Percentiles rank a stretch among this genome's conserved stretches.
Conservation (phyloP, 768 basidiomycete genomes). For the Mycena sanguinolenta region DNA sequence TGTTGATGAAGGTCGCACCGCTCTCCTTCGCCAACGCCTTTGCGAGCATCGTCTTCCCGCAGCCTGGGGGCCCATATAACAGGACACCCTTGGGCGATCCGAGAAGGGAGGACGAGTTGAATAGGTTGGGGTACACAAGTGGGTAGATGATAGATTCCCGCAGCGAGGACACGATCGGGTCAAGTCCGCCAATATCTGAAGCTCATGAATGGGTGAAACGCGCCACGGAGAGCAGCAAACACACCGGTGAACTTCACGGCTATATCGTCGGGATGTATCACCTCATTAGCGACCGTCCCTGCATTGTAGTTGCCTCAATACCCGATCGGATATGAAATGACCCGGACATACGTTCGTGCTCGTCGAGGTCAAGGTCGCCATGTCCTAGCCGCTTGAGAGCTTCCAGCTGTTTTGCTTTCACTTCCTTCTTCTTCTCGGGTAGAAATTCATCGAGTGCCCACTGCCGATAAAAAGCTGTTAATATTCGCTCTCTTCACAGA, state of each 20-base stretch:
- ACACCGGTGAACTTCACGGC: conserved; percentile 78
- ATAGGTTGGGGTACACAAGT: conserved; percentile 90
- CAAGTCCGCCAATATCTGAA: conserved; percentile 92
- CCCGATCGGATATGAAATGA: conserved; percentile 4
- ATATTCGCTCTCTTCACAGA: no score
- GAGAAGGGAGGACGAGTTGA: conserved; percentile 84
- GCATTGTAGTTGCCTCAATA: conserved; percentile 15
- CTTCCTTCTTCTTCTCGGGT: conserved; percentile 68
- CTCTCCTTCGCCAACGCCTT: conserved; percentile 98
- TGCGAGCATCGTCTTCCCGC: conserved; percentile 99
- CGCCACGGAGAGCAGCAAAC: conserved; percentile 31
- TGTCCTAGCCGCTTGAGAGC: conserved; percentile 80
- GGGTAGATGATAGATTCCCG: conserved; percentile 97
- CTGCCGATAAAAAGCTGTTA: conserved; percentile 49
- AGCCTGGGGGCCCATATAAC: conserved; percentile 96
- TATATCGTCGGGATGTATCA: conserved; percentile 94
- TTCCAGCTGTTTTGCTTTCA: conserved; percentile 78
- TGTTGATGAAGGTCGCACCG: conserved; percentile 95
- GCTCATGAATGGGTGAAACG: background rate
- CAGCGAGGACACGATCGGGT: conserved; percentile 88
- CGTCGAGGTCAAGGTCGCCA: conserved; percentile 81
- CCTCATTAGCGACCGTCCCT: conserved; percentile 92
- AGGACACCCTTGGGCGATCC: conserved; percentile 96
- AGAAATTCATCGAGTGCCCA: conserved; percentile 74
- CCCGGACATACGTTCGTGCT: conserved; percentile 84